Conservation (phyloP, 1,284 basidiomycete species). For the Sporisorium reilianum region DNA sequence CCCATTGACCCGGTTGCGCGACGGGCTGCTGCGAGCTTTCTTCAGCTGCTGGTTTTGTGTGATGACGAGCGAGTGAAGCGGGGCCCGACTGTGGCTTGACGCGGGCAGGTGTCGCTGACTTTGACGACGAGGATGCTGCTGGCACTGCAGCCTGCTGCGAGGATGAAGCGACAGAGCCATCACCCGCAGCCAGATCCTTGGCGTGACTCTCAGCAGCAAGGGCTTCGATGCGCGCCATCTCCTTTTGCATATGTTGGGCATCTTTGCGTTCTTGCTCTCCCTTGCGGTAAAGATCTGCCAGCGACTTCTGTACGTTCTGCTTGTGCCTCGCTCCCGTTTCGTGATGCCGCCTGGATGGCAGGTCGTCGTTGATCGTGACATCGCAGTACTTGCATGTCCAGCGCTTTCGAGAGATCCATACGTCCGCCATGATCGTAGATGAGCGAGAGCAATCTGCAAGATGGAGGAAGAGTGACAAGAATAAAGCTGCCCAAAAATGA, state of each 20-base stretch:
- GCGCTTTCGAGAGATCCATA: constrained; percentile 63
- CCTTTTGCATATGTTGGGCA: constrained; percentile 83
- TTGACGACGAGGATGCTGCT: constrained; percentile 54
- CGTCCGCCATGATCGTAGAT: constrained; percentile 57
- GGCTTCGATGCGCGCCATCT: constrained; percentile 86
- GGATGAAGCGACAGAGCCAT: constrained; percentile 8
- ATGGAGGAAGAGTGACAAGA: background rate
- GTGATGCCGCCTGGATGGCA: constrained; percentile 84
- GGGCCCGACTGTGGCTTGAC: background rate
- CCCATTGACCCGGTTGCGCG: constrained; percentile 86
- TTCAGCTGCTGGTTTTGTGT: constrained; percentile 72
- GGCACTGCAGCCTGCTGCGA: constrained; percentile 68
- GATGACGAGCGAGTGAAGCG: background rate
- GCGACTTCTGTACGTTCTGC: constrained; percentile 90
- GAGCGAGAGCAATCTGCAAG: background rate
- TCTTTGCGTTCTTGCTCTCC: constrained; percentile 89
- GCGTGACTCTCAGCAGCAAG: constrained; percentile 71
- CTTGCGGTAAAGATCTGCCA: constrained; percentile 91
- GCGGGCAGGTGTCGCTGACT: background rate
- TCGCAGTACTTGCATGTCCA: constrained; percentile 69
- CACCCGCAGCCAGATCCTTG: constrained; percentile 54
- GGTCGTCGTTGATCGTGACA: constrained; percentile 64
- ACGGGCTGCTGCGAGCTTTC: constrained; percentile 75
- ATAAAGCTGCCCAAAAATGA: background rate
- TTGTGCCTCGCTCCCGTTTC: constrained; percentile 94